Percentiles rank a stretch among this genome's conserved stretches.
Conservation (phyloP, 164 flowering plant genomes). For the Dillenia turbinata region DNA sequence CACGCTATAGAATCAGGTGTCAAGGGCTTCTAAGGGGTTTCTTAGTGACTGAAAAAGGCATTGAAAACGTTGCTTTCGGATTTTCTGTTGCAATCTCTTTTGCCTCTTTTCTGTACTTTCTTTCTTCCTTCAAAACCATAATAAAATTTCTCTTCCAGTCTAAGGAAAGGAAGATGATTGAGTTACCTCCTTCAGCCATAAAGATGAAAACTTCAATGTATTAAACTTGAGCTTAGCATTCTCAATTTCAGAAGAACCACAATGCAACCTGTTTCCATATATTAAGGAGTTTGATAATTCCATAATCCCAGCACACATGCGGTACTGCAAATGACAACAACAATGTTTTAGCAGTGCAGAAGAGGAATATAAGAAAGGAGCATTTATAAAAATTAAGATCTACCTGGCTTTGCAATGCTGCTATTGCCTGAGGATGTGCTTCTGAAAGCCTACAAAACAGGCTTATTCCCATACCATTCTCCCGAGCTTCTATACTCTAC, state of each 20-base stretch:
- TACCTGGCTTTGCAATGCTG: conserved; percentile 92
- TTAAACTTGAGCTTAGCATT: conserved; percentile 58
- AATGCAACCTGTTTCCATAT: conserved; percentile 85
- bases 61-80: no score
- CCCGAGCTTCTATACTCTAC: conserved; percentile 89
- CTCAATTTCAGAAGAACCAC: conserved; percentile 81
- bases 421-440: conserved; percentile 97
- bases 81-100: no score
- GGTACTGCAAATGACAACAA: conserved; percentile 53
- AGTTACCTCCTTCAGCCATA: conserved; percentile 72
- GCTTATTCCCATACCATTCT: conserved; percentile 88
- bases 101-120: no score
- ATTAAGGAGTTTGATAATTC: conserved; percentile 82
- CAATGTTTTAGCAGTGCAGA: neutral
- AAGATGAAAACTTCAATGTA: conserved; percentile 22
- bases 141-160: no score
- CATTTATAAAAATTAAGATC: neutral
- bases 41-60: no score
- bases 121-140: no score
- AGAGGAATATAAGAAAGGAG: neutral
- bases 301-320: conserved; percentile 93
- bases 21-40: no score
- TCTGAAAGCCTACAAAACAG: conserved; percentile 95
- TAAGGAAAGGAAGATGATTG: no score
- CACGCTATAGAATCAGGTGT: no score